Evolutionary conservation across 164 flowering plant species (phyloP).

Genomic region (Echeveria elegans): DNA sequence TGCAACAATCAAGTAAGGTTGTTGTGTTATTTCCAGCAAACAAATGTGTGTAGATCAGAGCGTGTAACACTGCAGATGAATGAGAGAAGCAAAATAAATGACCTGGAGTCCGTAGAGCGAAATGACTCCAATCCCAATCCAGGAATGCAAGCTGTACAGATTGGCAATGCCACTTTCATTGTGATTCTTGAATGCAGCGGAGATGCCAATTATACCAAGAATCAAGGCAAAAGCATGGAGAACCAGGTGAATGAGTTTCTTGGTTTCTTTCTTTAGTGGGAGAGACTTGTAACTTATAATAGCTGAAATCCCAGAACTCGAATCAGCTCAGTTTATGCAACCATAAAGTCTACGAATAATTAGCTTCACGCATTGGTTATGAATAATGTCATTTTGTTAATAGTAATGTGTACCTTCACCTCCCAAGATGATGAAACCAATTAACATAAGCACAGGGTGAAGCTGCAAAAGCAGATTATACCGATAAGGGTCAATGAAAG

Average conservation of each 20-base stretch:
- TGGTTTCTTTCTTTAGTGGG: conserved; percentile 52
- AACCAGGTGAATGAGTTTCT: conserved; percentile 70
- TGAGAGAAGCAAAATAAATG: neutral
- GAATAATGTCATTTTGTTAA: too few relatives aligned
- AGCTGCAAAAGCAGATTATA: conserved; percentile 34
- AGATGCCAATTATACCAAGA: conserved; percentile 75
- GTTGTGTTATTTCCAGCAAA: too few relatives aligned
- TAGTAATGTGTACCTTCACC: conserved; percentile 75
- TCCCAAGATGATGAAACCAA: conserved; percentile 80
- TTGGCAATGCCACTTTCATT: conserved; percentile 78
- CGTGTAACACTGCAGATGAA: neutral
- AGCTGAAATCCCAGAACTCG: conserved; percentile 32
- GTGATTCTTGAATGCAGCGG: conserved; percentile 71
- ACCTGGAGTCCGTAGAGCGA: conserved; percentile 79
- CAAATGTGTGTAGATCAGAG: neutral
- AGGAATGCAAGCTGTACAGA: conserved; percentile 89
- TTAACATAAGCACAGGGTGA: conserved; percentile 90
- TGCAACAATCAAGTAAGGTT: too few relatives aligned
- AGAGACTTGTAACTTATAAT: conserved; percentile 75
- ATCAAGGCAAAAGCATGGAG: conserved; percentile 66
- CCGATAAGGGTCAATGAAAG: neutral
- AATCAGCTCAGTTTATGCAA: neutral
- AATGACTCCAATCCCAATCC: conserved; percentile 80
- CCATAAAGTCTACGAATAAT: neutral
- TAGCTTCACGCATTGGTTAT: neutral